phyloP scores from a whole-genome alignment of 2,329 filamentous ascomycete species.

The Alternaria gansuensis region DNA sequence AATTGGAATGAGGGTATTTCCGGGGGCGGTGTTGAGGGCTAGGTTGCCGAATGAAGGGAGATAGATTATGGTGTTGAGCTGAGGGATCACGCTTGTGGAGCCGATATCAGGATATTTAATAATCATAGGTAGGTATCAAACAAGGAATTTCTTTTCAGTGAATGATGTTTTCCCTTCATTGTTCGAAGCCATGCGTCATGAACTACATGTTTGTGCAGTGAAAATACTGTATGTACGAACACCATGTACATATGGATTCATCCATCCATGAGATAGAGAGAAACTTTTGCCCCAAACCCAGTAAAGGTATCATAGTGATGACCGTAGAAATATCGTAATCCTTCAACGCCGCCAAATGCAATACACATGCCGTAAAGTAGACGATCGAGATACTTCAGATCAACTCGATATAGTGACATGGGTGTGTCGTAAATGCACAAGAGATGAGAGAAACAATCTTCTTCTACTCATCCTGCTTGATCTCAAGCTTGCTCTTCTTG shows the following conservation, averaged over 20 bases:
- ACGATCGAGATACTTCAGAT: background rate
- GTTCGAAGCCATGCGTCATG: background rate
- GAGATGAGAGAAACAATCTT: background rate
- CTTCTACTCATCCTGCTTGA: slow-evolving; percentile 46
- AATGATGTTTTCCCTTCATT: background rate
- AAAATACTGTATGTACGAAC: background rate
- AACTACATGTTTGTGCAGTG: background rate
- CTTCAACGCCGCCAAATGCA: slow-evolving; percentile 26
- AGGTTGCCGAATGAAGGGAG: slow-evolving; percentile 53
- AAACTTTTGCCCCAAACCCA: slow-evolving; percentile 21
- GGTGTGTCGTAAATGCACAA: background rate
- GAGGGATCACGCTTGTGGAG: background rate
- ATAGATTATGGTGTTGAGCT: slow-evolving; percentile 43
- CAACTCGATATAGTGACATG: background rate
- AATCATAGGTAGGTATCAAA: background rate
- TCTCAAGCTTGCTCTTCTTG: slow-evolving; percentile 50
- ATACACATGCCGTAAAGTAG: slow-evolving; percentile 5
- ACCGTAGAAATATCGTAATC: slow-evolving; percentile 18
- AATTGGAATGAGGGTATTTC: slow-evolving; percentile 59
- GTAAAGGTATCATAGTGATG: slow-evolving; percentile 22
- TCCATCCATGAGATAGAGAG: slow-evolving; percentile 4
- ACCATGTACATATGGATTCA: background rate
- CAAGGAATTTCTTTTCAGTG: slow-evolving; percentile 8
- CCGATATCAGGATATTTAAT: background rate
- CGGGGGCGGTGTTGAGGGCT: slow-evolving; percentile 57